Evolutionary conservation across 768 basidiomycete species (phyloP).

Genomic region (Serendipita sp.): DNA sequence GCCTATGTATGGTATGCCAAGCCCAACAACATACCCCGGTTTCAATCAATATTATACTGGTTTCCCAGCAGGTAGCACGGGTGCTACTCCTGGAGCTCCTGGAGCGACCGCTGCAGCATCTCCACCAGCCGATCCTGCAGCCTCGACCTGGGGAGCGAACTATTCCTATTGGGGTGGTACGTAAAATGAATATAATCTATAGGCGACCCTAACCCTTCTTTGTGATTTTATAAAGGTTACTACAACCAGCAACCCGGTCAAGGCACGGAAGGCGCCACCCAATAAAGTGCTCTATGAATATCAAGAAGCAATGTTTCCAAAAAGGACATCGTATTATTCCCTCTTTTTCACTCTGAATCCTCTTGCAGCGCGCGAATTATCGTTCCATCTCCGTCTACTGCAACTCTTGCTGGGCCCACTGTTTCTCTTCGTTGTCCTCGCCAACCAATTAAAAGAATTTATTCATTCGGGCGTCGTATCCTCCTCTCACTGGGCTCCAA

Average conservation of each 20-base stretch:
- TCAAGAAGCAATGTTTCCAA: conserved; percentile 5
- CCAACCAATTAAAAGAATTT: conserved; percentile 25
- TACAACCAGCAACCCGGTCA: conserved; percentile 52
- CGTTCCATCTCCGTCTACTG: conserved; percentile 2
- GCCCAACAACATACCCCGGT: conserved; percentile 48
- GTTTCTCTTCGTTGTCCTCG: conserved; percentile 1
- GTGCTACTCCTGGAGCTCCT: conserved; percentile 25
- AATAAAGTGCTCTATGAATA: background rate
- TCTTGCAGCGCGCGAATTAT: background rate
- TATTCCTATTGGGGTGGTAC: conserved; percentile 15
- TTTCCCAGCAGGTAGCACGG: conserved; percentile 7
- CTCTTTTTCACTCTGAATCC: background rate
- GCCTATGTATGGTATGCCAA: conserved; percentile 87
- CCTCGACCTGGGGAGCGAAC: conserved; percentile 51
- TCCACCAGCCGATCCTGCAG: conserved; percentile 33
- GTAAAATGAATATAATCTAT: background rate
- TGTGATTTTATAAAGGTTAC: conserved; percentile 31
- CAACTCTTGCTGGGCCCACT: conserved; percentile 4
- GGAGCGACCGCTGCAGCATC: conserved; percentile 43
- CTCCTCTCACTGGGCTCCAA: conserved; percentile 4
- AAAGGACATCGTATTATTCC: background rate
- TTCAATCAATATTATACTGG: conserved; percentile 46
- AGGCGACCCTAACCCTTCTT: background rate
- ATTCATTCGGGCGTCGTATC: conserved; percentile 9
- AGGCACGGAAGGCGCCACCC: conserved; percentile 1